Evolutionary conservation across 495 filamentous ascomycete genomes (phyloP).

Genomic region (Sphaerosporella brunnea): DNA sequence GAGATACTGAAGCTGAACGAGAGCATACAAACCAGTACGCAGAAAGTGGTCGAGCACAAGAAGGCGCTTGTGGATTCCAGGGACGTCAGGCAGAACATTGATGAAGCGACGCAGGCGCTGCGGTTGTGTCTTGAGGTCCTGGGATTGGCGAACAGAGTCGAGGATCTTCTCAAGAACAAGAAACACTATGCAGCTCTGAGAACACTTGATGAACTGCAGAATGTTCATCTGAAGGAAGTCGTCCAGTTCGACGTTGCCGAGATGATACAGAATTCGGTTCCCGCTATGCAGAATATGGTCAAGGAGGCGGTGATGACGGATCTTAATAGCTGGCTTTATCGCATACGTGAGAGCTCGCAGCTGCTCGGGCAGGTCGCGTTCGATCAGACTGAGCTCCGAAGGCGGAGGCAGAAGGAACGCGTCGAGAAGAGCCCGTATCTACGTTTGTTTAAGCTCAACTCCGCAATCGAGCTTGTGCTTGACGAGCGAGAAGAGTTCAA

Average conservation of each 20-base stretch:
- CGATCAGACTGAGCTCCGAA: conserved; percentile 80
- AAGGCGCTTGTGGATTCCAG: conserved; percentile 79
- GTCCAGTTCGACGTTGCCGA: conserved; percentile 91
- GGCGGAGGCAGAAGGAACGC: conserved; percentile 64
- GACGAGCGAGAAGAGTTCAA: conserved; percentile 94
- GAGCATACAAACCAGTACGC: conserved; percentile 86
- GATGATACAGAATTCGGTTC: conserved; percentile 86
- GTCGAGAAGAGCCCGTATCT: conserved; percentile 52
- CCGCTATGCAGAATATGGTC: conserved; percentile 78
- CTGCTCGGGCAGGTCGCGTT: conserved; percentile 94
- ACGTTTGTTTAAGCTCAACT: conserved; percentile 76
- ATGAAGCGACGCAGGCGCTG: conserved; percentile 76
- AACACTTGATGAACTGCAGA: conserved; percentile 86
- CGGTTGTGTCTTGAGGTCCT: conserved; percentile 83
- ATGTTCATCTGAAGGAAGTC: conserved; percentile 82
- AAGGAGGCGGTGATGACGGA: conserved; percentile 94
- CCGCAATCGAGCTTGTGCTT: conserved; percentile 82
- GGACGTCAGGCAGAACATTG: conserved; percentile 85
- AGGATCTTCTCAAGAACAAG: conserved; percentile 75
- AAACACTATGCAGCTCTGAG: conserved; percentile 90
- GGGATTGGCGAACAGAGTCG: conserved; percentile 81
- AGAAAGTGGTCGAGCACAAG: conserved; percentile 88
- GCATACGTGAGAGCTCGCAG: conserved; percentile 86
- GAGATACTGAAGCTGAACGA: conserved; percentile 86
- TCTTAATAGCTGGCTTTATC: conserved; percentile 92